phyloP scores from a whole-genome alignment of 768 basidiomycete species.

The Tulasnella sp. region DNA sequence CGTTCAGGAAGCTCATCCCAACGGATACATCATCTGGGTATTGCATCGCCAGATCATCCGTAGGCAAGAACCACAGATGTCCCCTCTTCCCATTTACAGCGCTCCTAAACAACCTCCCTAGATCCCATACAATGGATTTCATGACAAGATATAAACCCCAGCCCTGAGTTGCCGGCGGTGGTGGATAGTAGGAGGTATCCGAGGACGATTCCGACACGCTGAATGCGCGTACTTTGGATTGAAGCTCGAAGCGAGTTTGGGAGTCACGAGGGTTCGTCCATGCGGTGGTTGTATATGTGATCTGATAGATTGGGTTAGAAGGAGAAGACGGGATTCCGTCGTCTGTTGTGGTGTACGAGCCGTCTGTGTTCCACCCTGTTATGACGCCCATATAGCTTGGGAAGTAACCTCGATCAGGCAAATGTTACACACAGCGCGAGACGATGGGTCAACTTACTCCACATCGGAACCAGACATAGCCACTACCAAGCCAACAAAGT shows the following conservation, averaged over 20 bases:
- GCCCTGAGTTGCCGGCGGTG: not conserved
- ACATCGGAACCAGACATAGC: conserved; percentile 23
- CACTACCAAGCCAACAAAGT: conserved; percentile 47
- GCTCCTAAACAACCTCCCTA: not conserved
- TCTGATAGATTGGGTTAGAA: not conserved
- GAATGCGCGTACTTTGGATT: not conserved
- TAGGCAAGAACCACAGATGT: not conserved
- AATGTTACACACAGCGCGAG: not conserved
- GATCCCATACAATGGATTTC: not conserved
- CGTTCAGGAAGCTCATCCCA: not conserved
- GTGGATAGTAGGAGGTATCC: not conserved
- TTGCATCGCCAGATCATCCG: not conserved
- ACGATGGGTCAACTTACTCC: conserved; percentile 26
- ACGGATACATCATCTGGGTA: not conserved
- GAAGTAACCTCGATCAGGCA: not conserved
- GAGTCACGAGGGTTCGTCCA: not conserved
- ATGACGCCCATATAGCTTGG: conserved; percentile 4
- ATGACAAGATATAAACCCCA: conserved; percentile 1
- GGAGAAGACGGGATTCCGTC: not conserved
- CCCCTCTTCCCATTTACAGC: not conserved
- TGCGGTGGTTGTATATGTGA: not conserved
- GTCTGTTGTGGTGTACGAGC: not conserved
- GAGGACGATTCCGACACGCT: not conserved
- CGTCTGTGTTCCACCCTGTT: conserved; percentile 1
- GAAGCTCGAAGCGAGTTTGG: not conserved